These are phyloP conservation scores for Lactarius hatsudake DNA, from an alignment of 768 basidiomycete species.

Conservation along the genomic window DNA sequence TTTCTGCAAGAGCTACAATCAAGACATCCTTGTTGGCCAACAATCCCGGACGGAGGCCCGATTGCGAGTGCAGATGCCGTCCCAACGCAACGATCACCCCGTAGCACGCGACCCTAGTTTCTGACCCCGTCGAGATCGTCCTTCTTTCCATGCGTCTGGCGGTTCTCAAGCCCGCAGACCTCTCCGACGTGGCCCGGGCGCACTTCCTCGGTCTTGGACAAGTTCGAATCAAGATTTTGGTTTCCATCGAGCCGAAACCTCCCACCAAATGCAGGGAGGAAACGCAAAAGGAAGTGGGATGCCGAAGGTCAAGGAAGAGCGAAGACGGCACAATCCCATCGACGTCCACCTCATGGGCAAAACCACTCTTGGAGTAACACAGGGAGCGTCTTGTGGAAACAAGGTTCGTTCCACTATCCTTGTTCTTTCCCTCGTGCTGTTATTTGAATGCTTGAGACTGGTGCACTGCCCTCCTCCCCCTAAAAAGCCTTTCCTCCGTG, in stretches of 20 bases:
- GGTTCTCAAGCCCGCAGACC: conserved; percentile 35
- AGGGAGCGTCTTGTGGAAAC: conserved; percentile 83
- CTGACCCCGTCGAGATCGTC: conserved; percentile 69
- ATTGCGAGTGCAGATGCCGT: too few relatives aligned
- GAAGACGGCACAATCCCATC: conserved; percentile 30
- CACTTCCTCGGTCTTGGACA: conserved; percentile 58
- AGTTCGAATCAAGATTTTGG: conserved; percentile 59
- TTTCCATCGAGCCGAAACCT: conserved; percentile 46
- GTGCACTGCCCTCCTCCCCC: too few relatives aligned
- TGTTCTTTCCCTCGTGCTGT: too few relatives aligned
- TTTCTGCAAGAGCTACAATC: too few relatives aligned
- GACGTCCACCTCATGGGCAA: conserved; percentile 65
- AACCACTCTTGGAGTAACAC: conserved; percentile 75
- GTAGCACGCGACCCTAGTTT: conserved; percentile 40
- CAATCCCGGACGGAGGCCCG: too few relatives aligned
- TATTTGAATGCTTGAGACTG: too few relatives aligned
- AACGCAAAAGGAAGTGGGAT: background rate
- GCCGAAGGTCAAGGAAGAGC: background rate
- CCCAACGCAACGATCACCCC: too few relatives aligned
- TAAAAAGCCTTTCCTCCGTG: too few relatives aligned
- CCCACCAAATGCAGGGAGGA: background rate
- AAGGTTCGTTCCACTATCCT: conserved; percentile 46
- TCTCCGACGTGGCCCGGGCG: conserved; percentile 21
- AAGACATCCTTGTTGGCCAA: too few relatives aligned
- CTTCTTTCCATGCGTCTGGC: conserved; percentile 41